Evolutionary conservation across 352 stramenopile genomes (phyloP), one percentile per base, ranked within the genome.

Genomic region (Achlya hypogyna): DNA sequence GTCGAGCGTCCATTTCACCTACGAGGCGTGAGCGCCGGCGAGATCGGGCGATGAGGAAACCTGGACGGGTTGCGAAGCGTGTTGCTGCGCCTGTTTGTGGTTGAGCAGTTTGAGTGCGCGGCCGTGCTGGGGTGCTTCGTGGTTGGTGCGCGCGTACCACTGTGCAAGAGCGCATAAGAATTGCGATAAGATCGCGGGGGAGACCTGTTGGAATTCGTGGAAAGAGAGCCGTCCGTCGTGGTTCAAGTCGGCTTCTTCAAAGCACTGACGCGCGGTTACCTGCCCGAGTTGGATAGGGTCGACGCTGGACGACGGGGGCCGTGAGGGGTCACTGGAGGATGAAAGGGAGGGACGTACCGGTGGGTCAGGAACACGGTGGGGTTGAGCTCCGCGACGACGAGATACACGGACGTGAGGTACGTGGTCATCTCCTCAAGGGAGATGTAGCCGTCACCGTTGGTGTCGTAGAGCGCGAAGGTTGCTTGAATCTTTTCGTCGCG

Each of bases 391-490:
- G 82, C 91, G 67, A 93, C 77, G 16, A 92, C 76, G 23, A 74
- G 74, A 68, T 89, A 92, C 2, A 92, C 82, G 0, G 79, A 86
- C 31, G 78, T 63, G 42, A 96, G 53, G 71, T 95, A 96, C 54
- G 71, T 78, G 53, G 83, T 73, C 87, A 96, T 94, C 62, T 96
- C 86, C 18, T 82, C 68, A 22, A 76, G 65, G 1, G 82, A 89
- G 71, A 96, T 95, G 60, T 82, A 93, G 28, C 88, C 88, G 59
- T 96, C 85, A 4, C 77, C 75, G 53, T 96, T 79, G 0, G 72
- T 74, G 62, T 96, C 88, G 68, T 95, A 91, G 25, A 95, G 80
- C 18, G 76, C 75, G 74, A 96, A 95, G n/a, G 81, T 86, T 2
- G 83, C 77, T 28, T 77, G 69, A 2, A 94, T 76, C 71, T 92